Conservation (phyloP, 345 rosid species). For the Eucalyptus curtisii region DNA sequence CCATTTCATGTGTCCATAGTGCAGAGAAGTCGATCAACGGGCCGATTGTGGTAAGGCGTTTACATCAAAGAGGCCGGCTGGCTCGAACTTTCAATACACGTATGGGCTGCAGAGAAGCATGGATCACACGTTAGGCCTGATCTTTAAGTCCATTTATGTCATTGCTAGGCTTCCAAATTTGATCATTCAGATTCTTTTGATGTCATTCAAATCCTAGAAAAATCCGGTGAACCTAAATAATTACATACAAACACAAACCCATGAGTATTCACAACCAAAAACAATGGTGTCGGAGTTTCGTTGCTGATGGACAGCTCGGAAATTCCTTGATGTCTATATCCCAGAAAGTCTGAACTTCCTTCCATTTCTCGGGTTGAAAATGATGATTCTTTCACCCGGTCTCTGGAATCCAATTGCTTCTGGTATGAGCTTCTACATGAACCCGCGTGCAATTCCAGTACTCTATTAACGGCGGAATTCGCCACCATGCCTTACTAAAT, state of each 20-base stretch:
- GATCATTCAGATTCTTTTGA: neutral
- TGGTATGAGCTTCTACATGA: neutral
- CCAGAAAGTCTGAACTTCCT: neutral
- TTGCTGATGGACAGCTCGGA: neutral
- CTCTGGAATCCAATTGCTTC: neutral
- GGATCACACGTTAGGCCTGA: neutral
- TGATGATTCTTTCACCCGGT: neutral
- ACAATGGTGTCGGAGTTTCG: neutral
- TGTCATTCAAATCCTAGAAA: neutral
- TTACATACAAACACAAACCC: neutral
- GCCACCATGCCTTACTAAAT: neutral
- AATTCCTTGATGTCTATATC: neutral
- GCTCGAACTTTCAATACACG: neutral
- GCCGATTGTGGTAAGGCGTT: neutral
- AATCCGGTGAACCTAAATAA: neutral
- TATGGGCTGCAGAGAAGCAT: neutral
- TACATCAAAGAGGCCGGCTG: accelerated
- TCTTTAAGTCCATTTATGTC: neutral
- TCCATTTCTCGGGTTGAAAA: neutral
- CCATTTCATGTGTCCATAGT: neutral
- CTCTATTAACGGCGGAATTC: neutral
- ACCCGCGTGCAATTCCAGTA: neutral
- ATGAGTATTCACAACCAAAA: neutral
- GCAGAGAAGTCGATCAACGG: neutral
- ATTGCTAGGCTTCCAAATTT: neutral